Evolutionary conservation across 441 rosid species (phyloP), one percentile per base, ranked within the genome.

Genomic region (Eruca vesicaria): DNA sequence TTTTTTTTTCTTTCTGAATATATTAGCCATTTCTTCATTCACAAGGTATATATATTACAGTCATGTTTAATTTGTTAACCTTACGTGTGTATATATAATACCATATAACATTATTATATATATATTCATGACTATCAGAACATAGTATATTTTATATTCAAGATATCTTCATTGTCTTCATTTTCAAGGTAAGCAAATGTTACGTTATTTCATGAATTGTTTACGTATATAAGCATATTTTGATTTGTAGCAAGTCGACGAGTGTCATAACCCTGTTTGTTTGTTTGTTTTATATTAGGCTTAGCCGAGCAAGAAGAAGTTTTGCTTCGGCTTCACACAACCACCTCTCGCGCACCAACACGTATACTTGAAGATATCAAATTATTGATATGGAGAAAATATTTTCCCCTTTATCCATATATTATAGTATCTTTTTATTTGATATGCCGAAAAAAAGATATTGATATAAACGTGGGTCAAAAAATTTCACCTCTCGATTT

Each of bases 301-400:
- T 63, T 45, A 64, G 55, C 55, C 80, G 73, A 67, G 70, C 21
- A 48, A 48, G 2, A 65, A 66, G 73, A 73, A 69, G 48, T 74
- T 57, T 91, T 93, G 94, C 98, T 91, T 93, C 87, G 87, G 88
- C 82, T 85, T 89, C 90, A 93, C 92, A 89, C 90, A 80, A 93
- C 83, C 85, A 71, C 64, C 66, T 73, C 83, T 63, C 74, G 61
- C 69, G 57, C 84, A 74, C 71, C 74, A 82, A 86, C 97, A 85
- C 93, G 93, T 86, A 90, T 84, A 78, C 55, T 81, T 85, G 82
- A 89, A 90, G 98, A 84, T 69, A 84, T 59, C 83, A 68, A 79
- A 79, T 75, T 62, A 71, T 66, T 74, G 78, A 48, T 26, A 63
- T 63, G 68, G 66, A 74, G 78, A 74, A 79, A 63, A 69, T 63